Evolutionary conservation across 768 basidiomycete species (phyloP), one percentile per base, ranked within the genome.

Genomic region (Suillus brevipes): DNA sequence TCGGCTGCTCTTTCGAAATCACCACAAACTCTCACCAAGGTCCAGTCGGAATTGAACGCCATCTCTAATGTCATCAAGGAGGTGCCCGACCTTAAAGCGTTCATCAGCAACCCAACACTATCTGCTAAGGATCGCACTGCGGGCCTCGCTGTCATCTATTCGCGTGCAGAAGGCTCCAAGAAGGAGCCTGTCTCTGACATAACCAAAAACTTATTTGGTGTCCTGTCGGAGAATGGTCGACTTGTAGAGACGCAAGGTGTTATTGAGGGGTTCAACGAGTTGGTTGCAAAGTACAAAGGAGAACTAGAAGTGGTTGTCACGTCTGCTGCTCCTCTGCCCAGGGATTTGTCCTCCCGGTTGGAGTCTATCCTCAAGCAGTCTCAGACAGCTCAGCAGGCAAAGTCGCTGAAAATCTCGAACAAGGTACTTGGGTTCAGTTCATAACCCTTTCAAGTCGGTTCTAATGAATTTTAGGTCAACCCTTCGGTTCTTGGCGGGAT

Each of bases 231-330:
- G 10, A 55, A 55, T 34, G 95, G 95, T 65, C 85, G 97, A 68
- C 83, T 99, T 67, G 85, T 81, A 67, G 92, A 97, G 83, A 88
- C 92, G 20, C 81, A 87, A 70, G 89, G 89, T 66, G 94, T 97
- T 68, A 92, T 98, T 72, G 87, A 91, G 74, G 94, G 92, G 66
- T 98, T 98, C 82, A 89, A 92, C 70, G 89, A 90, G 76, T 87
- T 99, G 69, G 89, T 97, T 65, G 80, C 92, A 53, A 87, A 91
- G 72, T 87, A 98, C 85, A 90, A 87, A 77, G 97, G 97, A 70
- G 97, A 99, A 81, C 81, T 98, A 67, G 92, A 90, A 74, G 92
- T 99, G 67, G 85, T 88, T 63, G 92, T 99, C 80, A 97, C 96
- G 62, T 95, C 93, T 45, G 94, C 94, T 18, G 72, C 87, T 37